Evolutionary conservation across 306 rosid genomes (phyloP), one percentile per base, ranked within the genome.

Genomic region (cucumber (Cucumis sativus)): DNA sequence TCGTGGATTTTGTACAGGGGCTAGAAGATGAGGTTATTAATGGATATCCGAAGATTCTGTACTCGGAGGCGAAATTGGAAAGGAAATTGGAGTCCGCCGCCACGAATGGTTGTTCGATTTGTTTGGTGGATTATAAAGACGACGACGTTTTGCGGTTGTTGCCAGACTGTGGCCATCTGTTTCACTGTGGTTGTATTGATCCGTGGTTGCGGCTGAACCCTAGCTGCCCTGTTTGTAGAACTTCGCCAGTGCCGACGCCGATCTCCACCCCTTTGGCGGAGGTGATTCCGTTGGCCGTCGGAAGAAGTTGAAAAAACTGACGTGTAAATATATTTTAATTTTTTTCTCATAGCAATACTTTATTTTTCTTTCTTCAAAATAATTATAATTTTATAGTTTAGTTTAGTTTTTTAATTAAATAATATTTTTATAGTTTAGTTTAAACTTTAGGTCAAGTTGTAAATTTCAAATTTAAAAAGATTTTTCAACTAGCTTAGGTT

Each of bases 231-330:
- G 86, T 95, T 18, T 95, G 98, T 78, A 88, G 98, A 83, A 89
- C 96, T 1, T 95, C 98, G 8, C 98, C 97, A 18, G 43, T 86
- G 7, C 97, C 95, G 6, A 92, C 98, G 28, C 98, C 98, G 5
- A 81, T 92, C 43, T 88, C 98, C 0, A 91, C 98, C 10, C 98
- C 98, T 80, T 88, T 90, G 60, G 96, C 97, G 35, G 98, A 95
- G 86, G 97, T 92, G 60, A 93, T 89, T 78, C 96, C 98, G 8
- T 68, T 95, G 77, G 92, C 98, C 55, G 3, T 13, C 39, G 57
- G 56, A 21, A 49, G 57, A 37, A 45, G 75, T 47, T 69, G 57
- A 43, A 13, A 12, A 40, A 66, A 8, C 14, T 66, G 30, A 39
- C 73, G 5, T 66, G 73, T 69, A 69, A 45, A 43, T 67, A 10